Evolutionary conservation across 768 basidiomycete species (phyloP).

Genomic region (Mycena leptocephala): DNA sequence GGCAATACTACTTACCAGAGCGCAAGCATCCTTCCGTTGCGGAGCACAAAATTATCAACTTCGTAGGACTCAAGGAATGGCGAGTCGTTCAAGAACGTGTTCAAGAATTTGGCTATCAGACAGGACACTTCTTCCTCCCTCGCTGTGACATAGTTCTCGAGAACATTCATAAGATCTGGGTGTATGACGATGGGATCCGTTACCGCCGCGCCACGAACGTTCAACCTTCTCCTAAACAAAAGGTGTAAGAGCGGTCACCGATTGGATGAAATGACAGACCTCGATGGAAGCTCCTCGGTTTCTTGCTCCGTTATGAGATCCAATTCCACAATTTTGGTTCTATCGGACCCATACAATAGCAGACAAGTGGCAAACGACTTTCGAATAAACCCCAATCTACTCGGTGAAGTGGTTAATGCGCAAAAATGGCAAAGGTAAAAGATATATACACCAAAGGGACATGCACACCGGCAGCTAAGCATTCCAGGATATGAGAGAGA

Average conservation of each 20-base stretch:
- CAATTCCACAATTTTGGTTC: conserved; percentile 60
- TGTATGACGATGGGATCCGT: conserved; percentile 77
- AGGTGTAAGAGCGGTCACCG: conserved; percentile 4
- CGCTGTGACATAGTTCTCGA: conserved; percentile 67
- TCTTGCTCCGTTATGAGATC: conserved; percentile 67
- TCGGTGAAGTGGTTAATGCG: neutral
- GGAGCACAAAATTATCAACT: conserved; percentile 81
- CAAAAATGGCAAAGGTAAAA: neutral
- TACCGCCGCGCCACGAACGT: conserved; percentile 57
- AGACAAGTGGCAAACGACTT: conserved; percentile 75
- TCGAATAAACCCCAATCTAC: conserved; percentile 69
- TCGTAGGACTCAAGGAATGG: conserved; percentile 77
- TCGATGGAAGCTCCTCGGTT: conserved; percentile 66
- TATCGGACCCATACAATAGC: conserved; percentile 78
- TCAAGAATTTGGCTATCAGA: conserved; percentile 75
- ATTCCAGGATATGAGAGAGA: conserved; percentile 54
- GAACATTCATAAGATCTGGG: conserved; percentile 67
- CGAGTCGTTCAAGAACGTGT: conserved; percentile 72
- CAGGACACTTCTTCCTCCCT: conserved; percentile 66
- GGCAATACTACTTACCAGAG: conserved; percentile 62
- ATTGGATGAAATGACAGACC: conserved; percentile 56
- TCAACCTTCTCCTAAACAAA: conserved; percentile 63
- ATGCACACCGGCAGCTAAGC: conserved; percentile 49
- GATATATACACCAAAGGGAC: conserved; percentile 57
- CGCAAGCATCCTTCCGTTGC: conserved; percentile 72